Percentiles rank a stretch among this genome's conserved stretches.
These are phyloP conservation scores for Viola pubescens DNA, from an alignment of 441 rosid genomes.

Conservation along the genomic window DNA sequence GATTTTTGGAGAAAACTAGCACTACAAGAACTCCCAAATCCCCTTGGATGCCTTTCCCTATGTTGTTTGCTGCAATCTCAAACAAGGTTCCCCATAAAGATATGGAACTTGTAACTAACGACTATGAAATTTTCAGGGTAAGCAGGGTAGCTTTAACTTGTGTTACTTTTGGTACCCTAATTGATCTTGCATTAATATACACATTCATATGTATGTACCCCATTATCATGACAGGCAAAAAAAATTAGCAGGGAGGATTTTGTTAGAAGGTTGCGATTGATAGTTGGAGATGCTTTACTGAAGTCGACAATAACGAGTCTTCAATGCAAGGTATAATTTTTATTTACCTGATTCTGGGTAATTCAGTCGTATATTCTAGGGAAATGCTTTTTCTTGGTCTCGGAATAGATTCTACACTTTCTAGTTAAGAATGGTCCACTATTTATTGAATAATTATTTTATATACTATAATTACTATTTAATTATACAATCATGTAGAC, in stretches of 20 bases:
- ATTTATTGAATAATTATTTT: too few species aligned
- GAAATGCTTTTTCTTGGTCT: neutral
- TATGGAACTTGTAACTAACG: conserved; percentile 45
- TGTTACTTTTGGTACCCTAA: neutral
- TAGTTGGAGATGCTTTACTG: conserved; percentile 72
- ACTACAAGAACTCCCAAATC: conserved; percentile 59
- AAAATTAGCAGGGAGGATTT: conserved; percentile 60
- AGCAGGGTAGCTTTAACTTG: conserved; percentile 3
- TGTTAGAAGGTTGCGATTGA: conserved; percentile 54
- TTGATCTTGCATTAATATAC: neutral
- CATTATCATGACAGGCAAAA: conserved; percentile 40
- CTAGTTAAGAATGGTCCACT: neutral
- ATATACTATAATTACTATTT: too few species aligned
- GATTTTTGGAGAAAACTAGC: conserved; percentile 41
- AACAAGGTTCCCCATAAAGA: conserved; percentile 44
- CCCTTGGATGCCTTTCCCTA: conserved; percentile 92
- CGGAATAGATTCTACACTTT: neutral
- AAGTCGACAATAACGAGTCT: conserved; percentile 70
- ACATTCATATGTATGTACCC: neutral
- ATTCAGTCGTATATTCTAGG: neutral
- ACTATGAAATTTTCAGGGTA: conserved; percentile 71
- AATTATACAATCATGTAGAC: too few species aligned
- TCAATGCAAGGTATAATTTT: conserved; percentile 58
- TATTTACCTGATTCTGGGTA: neutral
- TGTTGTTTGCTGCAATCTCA: conserved; percentile 75